A percentile compares a stretch with the other conserved stretches of the same genome.
phyloP scores from a whole-genome alignment of 208 protist species.

The Entamoeba dispar region DNA sequence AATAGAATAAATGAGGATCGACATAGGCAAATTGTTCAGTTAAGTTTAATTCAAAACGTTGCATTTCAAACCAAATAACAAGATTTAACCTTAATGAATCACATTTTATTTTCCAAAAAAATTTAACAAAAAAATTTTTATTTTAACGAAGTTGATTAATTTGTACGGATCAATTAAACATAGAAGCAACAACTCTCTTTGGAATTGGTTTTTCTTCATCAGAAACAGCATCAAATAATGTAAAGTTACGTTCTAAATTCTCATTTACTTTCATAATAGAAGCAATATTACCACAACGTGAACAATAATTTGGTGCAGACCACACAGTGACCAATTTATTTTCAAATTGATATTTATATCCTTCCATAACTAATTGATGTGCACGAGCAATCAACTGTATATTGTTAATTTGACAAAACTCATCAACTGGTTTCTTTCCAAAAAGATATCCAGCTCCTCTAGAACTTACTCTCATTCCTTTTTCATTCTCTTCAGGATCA shows the following conservation, averaged over 20 bases:
- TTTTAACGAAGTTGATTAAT: background rate
- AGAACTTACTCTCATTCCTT: constrained; percentile 73
- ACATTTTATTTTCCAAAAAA: background rate
- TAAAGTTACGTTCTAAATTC: constrained; percentile 65
- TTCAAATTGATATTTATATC: constrained; percentile 48
- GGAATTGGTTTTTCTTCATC: background rate
- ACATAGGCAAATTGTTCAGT: background rate
- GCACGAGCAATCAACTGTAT: constrained; percentile 27
- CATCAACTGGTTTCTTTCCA: constrained; percentile 72
- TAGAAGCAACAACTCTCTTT: background rate
- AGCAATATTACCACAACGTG: constrained; percentile 82
- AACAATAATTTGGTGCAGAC: constrained; percentile 80
- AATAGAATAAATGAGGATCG: background rate
- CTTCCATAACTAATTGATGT: constrained; percentile 80
- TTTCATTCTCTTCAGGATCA: constrained; percentile 30
- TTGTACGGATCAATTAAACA: background rate
- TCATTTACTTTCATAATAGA: constrained; percentile 65
- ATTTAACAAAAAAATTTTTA: background rate
- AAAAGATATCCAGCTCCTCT: constrained; percentile 96
- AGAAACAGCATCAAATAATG: constrained; percentile 90
- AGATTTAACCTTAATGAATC: background rate
- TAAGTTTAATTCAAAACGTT: background rate
- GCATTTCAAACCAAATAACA: background rate
- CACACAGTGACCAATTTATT: constrained; percentile 70
- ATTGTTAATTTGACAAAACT: constrained; percentile 15